Conservation (phyloP, 805 yeast genomes). For the Scheffersomyces amazonensis region DNA sequence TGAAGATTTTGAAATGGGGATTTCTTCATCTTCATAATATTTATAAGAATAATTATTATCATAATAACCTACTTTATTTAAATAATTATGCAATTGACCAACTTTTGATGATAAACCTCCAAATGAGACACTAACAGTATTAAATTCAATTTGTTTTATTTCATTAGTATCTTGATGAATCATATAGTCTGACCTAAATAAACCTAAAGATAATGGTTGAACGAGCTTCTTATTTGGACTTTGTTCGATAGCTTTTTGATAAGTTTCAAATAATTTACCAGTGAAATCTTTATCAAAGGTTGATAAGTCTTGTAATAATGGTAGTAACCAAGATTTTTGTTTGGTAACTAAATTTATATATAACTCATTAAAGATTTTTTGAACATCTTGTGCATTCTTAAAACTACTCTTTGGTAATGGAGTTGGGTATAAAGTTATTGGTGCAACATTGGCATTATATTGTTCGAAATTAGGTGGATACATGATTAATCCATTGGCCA, state of each 20-base stretch:
- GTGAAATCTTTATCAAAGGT: slow-evolving; percentile 74
- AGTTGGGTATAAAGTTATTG: slow-evolving; percentile 88
- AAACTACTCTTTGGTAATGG: slow-evolving; percentile 75
- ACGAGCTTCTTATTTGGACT: slow-evolving; percentile 41
- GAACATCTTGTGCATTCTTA: slow-evolving; percentile 63
- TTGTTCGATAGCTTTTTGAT: slow-evolving; percentile 42
- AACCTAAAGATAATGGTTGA: slow-evolving; percentile 73
- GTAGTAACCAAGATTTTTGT: slow-evolving; percentile 57
- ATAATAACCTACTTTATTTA: slow-evolving; percentile 61
- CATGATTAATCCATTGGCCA: slow-evolving; percentile 80
- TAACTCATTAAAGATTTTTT: slow-evolving; percentile 64
- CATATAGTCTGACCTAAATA: slow-evolving; percentile 91
- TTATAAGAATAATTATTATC: slow-evolving; percentile 35
- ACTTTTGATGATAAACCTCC: slow-evolving; percentile 86
- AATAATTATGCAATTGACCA: slow-evolving; percentile 67
- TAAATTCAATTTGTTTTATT: slow-evolving; percentile 93
- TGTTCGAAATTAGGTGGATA: slow-evolving; percentile 57
- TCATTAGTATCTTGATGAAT: slow-evolving; percentile 23
- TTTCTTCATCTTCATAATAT: slow-evolving; percentile 43
- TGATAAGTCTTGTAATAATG: slow-evolving; percentile 53
- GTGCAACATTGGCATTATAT: slow-evolving; percentile 62
- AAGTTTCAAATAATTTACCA: slow-evolving; percentile 66
- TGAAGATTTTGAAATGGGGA: slow-evolving; percentile 71
- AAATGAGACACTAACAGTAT: slow-evolving; percentile 93
- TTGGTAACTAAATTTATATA: slow-evolving; percentile 67